These are phyloP conservation scores for Hypoxylon perforatum DNA, from an alignment of 495 filamentous ascomycete genomes.

Conservation along the genomic window DNA sequence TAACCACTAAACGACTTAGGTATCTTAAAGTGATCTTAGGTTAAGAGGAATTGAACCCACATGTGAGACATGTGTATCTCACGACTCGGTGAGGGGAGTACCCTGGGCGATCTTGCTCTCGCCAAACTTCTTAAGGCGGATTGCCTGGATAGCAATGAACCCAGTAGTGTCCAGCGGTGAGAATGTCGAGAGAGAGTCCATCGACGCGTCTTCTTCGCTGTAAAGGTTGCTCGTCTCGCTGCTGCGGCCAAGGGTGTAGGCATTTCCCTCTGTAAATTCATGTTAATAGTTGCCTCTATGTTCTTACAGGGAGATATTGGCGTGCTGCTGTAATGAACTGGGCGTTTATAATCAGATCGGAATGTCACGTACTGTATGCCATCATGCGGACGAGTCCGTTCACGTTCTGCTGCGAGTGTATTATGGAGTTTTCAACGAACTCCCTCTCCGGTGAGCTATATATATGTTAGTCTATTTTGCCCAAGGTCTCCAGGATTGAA, in stretches of 20 bases:
- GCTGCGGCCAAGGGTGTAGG: constrained; percentile 78
- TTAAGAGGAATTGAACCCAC: no score
- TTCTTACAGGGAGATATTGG: background rate
- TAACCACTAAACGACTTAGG: no score
- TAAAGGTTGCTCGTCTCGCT: constrained; percentile 88
- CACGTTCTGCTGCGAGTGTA: constrained; percentile 74
- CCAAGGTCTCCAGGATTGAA: no score
- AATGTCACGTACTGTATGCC: constrained; percentile 63
- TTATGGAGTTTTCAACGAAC: constrained; percentile 72
- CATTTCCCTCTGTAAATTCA: constrained; percentile 77
- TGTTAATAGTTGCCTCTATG: constrained; percentile 67
- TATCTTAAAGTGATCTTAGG: no score
- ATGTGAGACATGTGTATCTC: background rate
- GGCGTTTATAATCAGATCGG: background rate
- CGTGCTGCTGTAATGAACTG: no score
- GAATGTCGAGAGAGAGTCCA: constrained; percentile 90
- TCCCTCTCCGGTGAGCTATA: constrained; percentile 74
- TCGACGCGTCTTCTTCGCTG: constrained; percentile 78
- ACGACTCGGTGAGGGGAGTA: constrained; percentile 53
- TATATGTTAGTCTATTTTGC: constrained; percentile 4
- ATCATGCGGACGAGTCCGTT: constrained; percentile 66
- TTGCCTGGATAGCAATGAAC: constrained; percentile 85
- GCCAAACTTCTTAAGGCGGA: constrained; percentile 92
- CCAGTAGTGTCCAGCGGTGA: constrained; percentile 70
- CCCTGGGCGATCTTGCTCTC: constrained; percentile 73